These are phyloP conservation scores for Talaromyces islandicus DNA, from an alignment of 2,329 filamentous ascomycete genomes.

Conservation along the genomic window DNA sequence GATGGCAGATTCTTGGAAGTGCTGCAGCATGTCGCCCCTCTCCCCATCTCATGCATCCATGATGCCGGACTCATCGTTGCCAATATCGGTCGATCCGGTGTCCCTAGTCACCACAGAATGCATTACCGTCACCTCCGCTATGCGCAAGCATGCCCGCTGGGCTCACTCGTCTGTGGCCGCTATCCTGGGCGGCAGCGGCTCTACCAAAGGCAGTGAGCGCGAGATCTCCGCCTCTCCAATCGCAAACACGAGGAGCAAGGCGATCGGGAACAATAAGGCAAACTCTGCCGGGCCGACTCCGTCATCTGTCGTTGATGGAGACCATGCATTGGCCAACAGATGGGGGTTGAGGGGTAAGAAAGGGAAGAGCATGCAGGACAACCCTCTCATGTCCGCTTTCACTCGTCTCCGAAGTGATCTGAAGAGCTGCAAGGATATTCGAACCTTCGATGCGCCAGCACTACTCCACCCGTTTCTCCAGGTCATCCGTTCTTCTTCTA, in stretches of 20 bases:
- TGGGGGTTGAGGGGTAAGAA: constrained; percentile 95
- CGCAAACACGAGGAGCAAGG: constrained; percentile 23
- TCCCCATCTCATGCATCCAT: constrained; percentile 13
- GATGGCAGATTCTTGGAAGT: constrained; percentile 9
- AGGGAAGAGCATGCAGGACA: constrained; percentile 95
- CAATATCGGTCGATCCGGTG: constrained; percentile 83
- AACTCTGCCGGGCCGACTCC: constrained; percentile 11
- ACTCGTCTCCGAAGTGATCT: constrained; percentile 82
- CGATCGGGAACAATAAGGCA: constrained; percentile 9
- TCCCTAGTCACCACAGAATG: constrained; percentile 97
- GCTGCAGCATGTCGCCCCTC: not conserved
- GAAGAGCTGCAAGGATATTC: constrained; percentile 83
- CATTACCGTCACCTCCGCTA: constrained; percentile 94
- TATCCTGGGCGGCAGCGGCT: constrained; percentile 70
- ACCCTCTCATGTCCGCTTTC: constrained; percentile 92
- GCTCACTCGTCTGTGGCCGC: constrained; percentile 93
- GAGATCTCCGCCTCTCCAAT: constrained; percentile 36
- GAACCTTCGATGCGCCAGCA: constrained; percentile 79
- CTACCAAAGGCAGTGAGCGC: constrained; percentile 41
- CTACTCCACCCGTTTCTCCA: constrained; percentile 91
- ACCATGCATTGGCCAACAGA: constrained; percentile 61
- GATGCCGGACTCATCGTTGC: constrained; percentile 42
- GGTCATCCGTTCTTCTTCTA: constrained; percentile 93
- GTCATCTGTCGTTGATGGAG: constrained; percentile 29
- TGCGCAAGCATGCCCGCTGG: constrained; percentile 95